These are phyloP conservation scores for Carex pumila DNA, from an alignment of 176 grass and related monocot genomes.

Conservation along the genomic window DNA sequence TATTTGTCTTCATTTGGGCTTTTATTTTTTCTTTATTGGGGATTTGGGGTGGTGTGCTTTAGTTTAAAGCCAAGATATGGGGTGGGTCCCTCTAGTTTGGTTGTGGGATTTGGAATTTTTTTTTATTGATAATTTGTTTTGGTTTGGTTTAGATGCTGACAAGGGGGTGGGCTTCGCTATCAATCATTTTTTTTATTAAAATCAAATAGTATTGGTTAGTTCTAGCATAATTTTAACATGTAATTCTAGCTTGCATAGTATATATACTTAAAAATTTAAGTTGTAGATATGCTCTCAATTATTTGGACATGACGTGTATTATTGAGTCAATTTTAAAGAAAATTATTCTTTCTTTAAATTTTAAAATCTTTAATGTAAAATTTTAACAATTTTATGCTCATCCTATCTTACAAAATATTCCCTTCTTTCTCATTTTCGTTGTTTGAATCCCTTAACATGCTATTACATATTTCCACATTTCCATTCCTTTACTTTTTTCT, in stretches of 20 bases:
- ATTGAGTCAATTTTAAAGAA: too few relatives aligned
- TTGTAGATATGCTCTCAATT: too few relatives aligned
- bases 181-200: not conserved
- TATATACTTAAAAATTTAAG: not conserved
- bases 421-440: too few relatives aligned
- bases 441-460: too few relatives aligned
- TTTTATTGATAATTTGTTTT: conserved; percentile 21
- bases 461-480: too few relatives aligned
- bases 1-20: conserved; percentile 38
- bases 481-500: too few relatives aligned
- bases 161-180: not conserved
- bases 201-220: not conserved
- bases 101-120: not conserved
- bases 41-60: conserved; percentile 33
- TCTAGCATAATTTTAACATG: too few relatives aligned
- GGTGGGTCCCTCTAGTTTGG: conserved; percentile 12
- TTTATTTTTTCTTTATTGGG: conserved; percentile 22
- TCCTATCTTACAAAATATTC: too few relatives aligned
- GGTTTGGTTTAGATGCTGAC: conserved; percentile 26
- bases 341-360: too few relatives aligned
- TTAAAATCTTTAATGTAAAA: too few relatives aligned
- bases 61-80: conserved; percentile 40
- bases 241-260: not conserved
- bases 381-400: too few relatives aligned
- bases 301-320: too few relatives aligned